Evolutionary conservation across 2,329 filamentous ascomycete genomes (phyloP).

Genomic region (Aspergillus texensis): DNA sequence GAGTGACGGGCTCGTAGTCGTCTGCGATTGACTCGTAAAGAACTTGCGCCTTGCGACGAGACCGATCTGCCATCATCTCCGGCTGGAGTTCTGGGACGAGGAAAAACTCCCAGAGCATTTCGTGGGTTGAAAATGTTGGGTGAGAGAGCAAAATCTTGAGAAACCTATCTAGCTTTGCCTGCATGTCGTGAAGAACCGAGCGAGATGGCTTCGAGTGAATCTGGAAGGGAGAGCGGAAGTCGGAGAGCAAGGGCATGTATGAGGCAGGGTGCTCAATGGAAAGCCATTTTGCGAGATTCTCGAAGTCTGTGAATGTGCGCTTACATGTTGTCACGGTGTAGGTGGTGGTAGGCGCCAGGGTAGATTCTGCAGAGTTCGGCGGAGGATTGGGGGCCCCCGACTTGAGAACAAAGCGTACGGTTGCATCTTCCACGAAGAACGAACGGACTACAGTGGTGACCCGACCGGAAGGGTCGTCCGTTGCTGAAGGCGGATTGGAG

Average conservation of each 20-base stretch:
- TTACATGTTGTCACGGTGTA: conserved; percentile 90
- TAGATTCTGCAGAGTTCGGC: conserved; percentile 39
- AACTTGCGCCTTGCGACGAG: conserved; percentile 80
- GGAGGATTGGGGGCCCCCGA: conserved; percentile 73
- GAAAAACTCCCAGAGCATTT: conserved; percentile 99
- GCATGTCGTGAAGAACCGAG: conserved; percentile 82
- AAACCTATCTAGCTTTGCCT: conserved; percentile 83
- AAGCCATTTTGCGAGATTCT: conserved; percentile 82
- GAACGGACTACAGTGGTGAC: conserved; percentile 92
- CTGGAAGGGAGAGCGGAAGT: conserved; percentile 84
- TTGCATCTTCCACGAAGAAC: conserved; percentile 96
- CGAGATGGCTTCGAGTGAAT: conserved; percentile 90
- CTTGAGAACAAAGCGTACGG: conserved; percentile 88
- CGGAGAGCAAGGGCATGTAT: conserved; percentile 81
- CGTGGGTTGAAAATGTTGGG: conserved; percentile 91
- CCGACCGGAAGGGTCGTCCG: conserved; percentile 70
- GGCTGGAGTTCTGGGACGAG: conserved; percentile 91
- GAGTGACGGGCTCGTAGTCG: conserved; percentile 76
- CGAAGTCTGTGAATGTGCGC: conserved; percentile 84
- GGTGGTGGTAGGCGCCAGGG: conserved; percentile 68
- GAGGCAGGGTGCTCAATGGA: conserved; percentile 90
- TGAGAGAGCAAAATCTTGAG: conserved; percentile 83
- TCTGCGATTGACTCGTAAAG: conserved; percentile 83
- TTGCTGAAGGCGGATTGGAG: conserved; percentile 57
- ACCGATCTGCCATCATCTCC: conserved; percentile 86